Evolutionary conservation across 345 rosid genomes (phyloP).

Genomic region (Aquilaria malaccensis): DNA sequence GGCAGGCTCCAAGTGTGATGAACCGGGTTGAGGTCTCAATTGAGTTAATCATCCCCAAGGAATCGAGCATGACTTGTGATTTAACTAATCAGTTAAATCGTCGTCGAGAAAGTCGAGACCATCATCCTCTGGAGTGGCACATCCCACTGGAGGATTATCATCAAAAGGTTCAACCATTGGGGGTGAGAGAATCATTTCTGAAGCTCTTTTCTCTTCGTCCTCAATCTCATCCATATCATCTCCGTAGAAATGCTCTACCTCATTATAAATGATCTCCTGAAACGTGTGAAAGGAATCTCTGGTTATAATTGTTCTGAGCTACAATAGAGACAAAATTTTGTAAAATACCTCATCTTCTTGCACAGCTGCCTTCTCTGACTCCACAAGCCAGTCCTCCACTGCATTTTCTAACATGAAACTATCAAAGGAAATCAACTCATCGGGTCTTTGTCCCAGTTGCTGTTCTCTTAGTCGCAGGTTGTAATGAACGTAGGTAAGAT

Average conservation of each 20-base stretch:
- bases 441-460: slow-evolving; percentile 30
- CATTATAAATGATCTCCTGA: slow-evolving; percentile 43
- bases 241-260: slow-evolving; percentile 34
- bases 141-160: slow-evolving; percentile 29
- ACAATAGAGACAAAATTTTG: background rate
- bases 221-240: slow-evolving; percentile 43
- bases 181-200: slow-evolving; percentile 32
- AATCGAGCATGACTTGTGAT: no score
- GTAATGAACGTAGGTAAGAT: slow-evolving; percentile 67
- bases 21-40: background rate
- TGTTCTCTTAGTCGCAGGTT: slow-evolving; percentile 60
- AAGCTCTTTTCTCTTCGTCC: slow-evolving; percentile 30
- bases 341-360: slow-evolving; percentile 60
- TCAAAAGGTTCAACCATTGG: slow-evolving; percentile 35
- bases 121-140: slow-evolving; percentile 45
- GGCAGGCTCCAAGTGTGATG: slow-evolving; percentile 12
- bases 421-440: slow-evolving; percentile 41
- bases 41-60: no score
- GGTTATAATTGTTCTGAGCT: slow-evolving; percentile 7
- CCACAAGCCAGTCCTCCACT: slow-evolving; percentile 61
- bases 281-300: slow-evolving; percentile 15
- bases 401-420: slow-evolving; percentile 40
- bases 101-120: slow-evolving; percentile 49
- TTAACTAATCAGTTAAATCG: slow-evolving; percentile 39
- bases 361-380: slow-evolving; percentile 30